These are phyloP conservation scores for Paecilomyces niveus DNA, from an alignment of 2,329 filamentous ascomycete genomes.

Conservation along the genomic window DNA sequence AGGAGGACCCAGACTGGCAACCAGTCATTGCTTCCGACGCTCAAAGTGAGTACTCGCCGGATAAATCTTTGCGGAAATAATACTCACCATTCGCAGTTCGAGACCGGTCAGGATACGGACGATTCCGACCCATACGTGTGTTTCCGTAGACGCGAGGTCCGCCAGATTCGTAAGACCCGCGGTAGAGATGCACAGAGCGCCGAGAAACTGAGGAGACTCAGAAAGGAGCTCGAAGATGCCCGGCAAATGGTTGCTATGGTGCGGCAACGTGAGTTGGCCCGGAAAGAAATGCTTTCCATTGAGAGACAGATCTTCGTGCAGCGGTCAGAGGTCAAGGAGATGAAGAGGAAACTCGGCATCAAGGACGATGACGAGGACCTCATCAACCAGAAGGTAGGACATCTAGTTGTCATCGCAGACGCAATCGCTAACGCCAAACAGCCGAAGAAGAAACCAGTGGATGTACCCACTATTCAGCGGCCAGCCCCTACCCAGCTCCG, in stretches of 20 bases:
- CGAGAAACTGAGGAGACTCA: constrained; percentile 87
- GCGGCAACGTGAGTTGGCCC: constrained; percentile 70
- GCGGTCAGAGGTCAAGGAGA: constrained; percentile 72
- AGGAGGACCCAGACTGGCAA: constrained; percentile 62
- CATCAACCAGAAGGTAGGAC: constrained; percentile 78
- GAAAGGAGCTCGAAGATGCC: constrained; percentile 84
- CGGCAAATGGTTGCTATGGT: constrained; percentile 72
- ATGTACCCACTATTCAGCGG: constrained; percentile 55
- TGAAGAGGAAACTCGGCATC: constrained; percentile 81
- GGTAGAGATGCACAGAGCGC: constrained; percentile 88
- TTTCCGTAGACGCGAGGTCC: constrained; percentile 89
- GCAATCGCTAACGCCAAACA: constrained; percentile 43
- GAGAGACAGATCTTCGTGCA: constrained; percentile 79
- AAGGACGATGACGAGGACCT: constrained; percentile 91
- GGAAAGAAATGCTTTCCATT: constrained; percentile 66
- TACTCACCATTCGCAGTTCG: constrained; percentile 49
- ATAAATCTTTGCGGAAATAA: not conserved
- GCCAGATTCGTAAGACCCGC: constrained; percentile 89
- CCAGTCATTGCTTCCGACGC: constrained; percentile 63
- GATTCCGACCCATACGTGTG: constrained; percentile 97
- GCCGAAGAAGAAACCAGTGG: constrained; percentile 63
- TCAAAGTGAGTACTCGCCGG: constrained; percentile 53
- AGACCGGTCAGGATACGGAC: constrained; percentile 88
- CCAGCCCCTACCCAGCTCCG: constrained; percentile 60
- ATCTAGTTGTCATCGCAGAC: constrained; percentile 22